Percentiles rank a stretch among this genome's conserved stretches.
These are phyloP conservation scores for Camellia japonica DNA, from an alignment of 148 eudicot genomes.

Conservation along the genomic window DNA sequence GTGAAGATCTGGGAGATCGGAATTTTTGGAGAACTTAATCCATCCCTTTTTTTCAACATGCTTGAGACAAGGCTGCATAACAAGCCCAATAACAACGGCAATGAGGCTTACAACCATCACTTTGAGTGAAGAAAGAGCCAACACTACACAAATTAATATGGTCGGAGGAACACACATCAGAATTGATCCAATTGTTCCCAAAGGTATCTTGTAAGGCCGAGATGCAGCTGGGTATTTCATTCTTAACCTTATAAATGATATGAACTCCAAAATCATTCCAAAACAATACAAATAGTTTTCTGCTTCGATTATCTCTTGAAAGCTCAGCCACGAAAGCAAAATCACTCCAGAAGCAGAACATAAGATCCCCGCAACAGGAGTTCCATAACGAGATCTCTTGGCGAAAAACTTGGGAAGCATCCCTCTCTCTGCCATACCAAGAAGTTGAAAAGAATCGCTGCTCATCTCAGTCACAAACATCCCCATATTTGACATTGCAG, in stretches of 20 bases:
- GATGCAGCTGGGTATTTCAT: slow-evolving; percentile 10
- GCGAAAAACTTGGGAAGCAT: slow-evolving; percentile 10
- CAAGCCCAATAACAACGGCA: slow-evolving; percentile 10
- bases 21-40: slow-evolving; percentile 5
- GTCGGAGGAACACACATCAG: slow-evolving; percentile 16
- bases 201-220: slow-evolving; percentile 16
- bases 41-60: slow-evolving; percentile 8
- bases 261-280: slow-evolving; percentile 14
- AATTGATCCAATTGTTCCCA: slow-evolving; percentile 11
- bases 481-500: slow-evolving; percentile 18
- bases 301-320: slow-evolving; percentile 6
- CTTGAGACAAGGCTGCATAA: slow-evolving; percentile 15
- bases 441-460: slow-evolving; percentile 17
- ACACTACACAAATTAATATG: background rate
- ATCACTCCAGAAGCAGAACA: slow-evolving; percentile 8
- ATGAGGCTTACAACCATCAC: slow-evolving; percentile 4
- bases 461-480: slow-evolving; percentile 16
- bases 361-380: slow-evolving; percentile 15
- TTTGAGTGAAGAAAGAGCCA: slow-evolving; percentile 18
- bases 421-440: slow-evolving; percentile 17
- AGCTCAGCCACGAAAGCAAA: slow-evolving; percentile 16
- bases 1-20: slow-evolving; percentile 7
- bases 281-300: slow-evolving; percentile 15
- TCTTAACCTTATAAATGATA: background rate
- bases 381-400: slow-evolving; percentile 16